Evolutionary conservation across 805 yeast genomes (phyloP), one percentile per base, ranked within the genome.

Genomic region (Pichia eremophila): DNA sequence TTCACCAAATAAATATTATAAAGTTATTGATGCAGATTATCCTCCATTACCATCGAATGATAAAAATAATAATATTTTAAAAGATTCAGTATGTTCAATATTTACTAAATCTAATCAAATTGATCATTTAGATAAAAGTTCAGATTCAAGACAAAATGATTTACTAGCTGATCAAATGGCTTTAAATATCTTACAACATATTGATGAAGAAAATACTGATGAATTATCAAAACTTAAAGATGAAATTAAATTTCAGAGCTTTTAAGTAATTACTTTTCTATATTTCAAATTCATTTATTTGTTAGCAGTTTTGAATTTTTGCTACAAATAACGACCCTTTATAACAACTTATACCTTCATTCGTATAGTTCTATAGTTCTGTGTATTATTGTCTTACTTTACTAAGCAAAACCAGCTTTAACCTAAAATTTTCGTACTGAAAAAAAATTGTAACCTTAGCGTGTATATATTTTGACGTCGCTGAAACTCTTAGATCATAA

Each of bases 81-180:
- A 52, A 43, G 39, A 47, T 25, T 46, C 48, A 35, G 54, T 50
- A 19, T 52, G 55, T 40, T 57, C 64, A 8, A 55, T 63, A 1
- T 63, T 63, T 47, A 56, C 50, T 7, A 59, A 58, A 46, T 50
- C 66, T 5, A 58, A 63, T 40, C 67, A 63, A 46, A 63, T 63
- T 12, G 66, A 63, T 47, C 66, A 63, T 50, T 55, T 58, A 17
- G 65, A 62, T 47, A 59, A 56, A 45, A 45, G 38, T 14, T 41
- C 56, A 8, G 62, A 59, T 48, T 43, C 45, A 25, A 47, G 40
- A 15, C 60, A 57, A 29, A 62, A 61, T 44, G 67, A 63, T 45
- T 51, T 54, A 40, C 48, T 63, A 40, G 67, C 67, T 17, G 66
- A 63, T 40, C 66, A 61, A 48, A 63, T 63, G 67, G 67, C 66